Base-by-base conservation (phyloP, 345 rosid genomes). In the Lepidium didymum region DNA sequence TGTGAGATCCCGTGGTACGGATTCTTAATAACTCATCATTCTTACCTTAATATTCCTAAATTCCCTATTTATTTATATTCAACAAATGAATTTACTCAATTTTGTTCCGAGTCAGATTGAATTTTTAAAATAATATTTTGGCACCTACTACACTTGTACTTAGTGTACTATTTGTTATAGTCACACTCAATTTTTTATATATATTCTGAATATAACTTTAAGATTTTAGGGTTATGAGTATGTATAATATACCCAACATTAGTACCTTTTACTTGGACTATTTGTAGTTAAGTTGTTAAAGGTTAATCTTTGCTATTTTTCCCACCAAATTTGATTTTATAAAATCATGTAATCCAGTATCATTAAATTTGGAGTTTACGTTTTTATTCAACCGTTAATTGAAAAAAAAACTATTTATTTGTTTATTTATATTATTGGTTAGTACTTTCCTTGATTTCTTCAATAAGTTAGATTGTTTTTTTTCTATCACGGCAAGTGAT, bases 1-100 rank as follows among this genome's bases (percentile, higher is more conserved):
- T 69, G 75, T 56, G 54, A 62, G 74, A 68, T 75, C 78, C 78
- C 70, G 69, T 75, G 65, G 78, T 75, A 75, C 78, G 78, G 78
- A 62, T 75, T 68, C 64, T 57, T 57, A 50, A 15, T 49, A 52
- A 62, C 46, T 68, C 64, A 54, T 67, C 45, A 45, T 55, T 62
- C 59, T 29, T 47, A 35, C 64, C 10, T 54, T 62, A 11, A 68
- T 11, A 27, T 42, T 15, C 34, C 62, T 6, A 15, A 18, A 31
- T 27, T 13, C 5, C 44, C 1, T 29, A 2, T 50, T 21, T 53
- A 15, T 8, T 4, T 44, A 44, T 16, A 35, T 55, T 40, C 27
- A 38, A 27, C 46, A 8, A 8, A n/a, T 6, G 16, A 46, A 55
- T 31, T 36, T n/a, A 25, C 19, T 15, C 12, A 0, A 35, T n/a